Conservation (phyloP, 257 asterid genomes). For the Gentiana dahurica region DNA sequence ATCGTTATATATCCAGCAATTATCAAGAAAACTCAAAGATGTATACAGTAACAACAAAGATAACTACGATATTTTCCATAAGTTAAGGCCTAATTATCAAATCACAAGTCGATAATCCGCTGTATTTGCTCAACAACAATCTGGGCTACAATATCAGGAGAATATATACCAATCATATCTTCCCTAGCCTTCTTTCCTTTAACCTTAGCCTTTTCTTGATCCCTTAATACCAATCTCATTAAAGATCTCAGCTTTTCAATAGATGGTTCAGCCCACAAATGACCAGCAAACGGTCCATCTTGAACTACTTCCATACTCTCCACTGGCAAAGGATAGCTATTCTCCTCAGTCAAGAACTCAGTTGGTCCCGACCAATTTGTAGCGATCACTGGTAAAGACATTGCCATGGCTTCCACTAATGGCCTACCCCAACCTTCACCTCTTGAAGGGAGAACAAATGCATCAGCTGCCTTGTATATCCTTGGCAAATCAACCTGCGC, state of each 20-base stretch:
- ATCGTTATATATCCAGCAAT: no score
- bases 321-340: slow-evolving; percentile 58
- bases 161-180: slow-evolving; percentile 52
- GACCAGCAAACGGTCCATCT: slow-evolving; percentile 75
- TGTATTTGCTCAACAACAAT: slow-evolving; percentile 38
- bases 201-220: slow-evolving; percentile 36
- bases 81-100: not conserved
- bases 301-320: slow-evolving; percentile 51
- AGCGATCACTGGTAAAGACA: slow-evolving; percentile 73
- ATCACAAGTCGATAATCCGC: slow-evolving; percentile 16
- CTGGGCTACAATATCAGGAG: slow-evolving; percentile 55
- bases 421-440: slow-evolving; percentile 99
- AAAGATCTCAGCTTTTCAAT: slow-evolving; percentile 38
- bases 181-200: slow-evolving; percentile 61
- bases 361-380: slow-evolving; percentile 95
- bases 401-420: slow-evolving; percentile 85
- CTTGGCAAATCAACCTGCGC: slow-evolving; percentile 70
- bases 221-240: slow-evolving; percentile 42
- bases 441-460: slow-evolving; percentile 66
- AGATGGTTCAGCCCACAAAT: slow-evolving; percentile 87
- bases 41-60: not conserved
- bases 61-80: not conserved
- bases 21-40: no score
- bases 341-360: slow-evolving; percentile 56
- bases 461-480: slow-evolving; percentile 50